phyloP scores from a whole-genome alignment of 1,139 yeast species.

The Hyphopichia buzzinii region DNA sequence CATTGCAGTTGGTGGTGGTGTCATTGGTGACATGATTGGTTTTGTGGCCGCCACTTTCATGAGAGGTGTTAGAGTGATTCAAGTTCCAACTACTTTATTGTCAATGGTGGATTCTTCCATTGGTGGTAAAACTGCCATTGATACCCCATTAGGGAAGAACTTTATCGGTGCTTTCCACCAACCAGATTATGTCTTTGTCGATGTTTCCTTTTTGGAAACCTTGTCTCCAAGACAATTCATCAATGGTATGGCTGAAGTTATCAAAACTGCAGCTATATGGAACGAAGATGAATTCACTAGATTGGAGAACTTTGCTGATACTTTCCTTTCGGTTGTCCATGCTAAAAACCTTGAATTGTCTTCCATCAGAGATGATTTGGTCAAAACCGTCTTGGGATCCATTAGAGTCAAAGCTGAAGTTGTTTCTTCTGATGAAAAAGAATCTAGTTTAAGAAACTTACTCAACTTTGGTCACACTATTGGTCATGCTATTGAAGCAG shows the following conservation, averaged over 20 bases:
- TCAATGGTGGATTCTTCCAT: conserved; percentile 99
- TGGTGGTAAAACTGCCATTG: conserved; percentile 98
- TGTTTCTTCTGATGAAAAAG: conserved; percentile 92
- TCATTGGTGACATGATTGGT: conserved; percentile 99
- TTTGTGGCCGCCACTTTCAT: conserved; percentile 97
- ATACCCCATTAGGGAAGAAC: conserved; percentile 96
- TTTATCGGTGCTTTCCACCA: conserved; percentile 98
- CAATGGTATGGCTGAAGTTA: conserved; percentile 98
- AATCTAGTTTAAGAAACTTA: conserved; percentile 88
- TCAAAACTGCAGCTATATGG: conserved; percentile 99
- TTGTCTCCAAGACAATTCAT: conserved; percentile 92
- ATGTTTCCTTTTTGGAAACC: conserved; percentile 81
- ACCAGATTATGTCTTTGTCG: conserved; percentile 85
- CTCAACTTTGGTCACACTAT: conserved; percentile 96
- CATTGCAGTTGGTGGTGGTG: conserved; percentile 97
- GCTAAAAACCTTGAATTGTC: conserved; percentile 51
- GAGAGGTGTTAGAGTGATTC: conserved; percentile 96
- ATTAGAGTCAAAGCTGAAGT: conserved; percentile 91
- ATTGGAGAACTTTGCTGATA: conserved; percentile 71
- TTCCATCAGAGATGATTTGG: conserved; percentile 69
- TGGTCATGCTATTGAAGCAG: conserved; percentile 98
- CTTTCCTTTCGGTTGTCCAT: conserved; percentile 61
- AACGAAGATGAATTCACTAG: conserved; percentile 82
- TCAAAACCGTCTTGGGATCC: conserved; percentile 79
- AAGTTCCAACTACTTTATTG: conserved; percentile 88